Evolutionary conservation across 2,329 filamentous ascomycete species (phyloP).

Genomic region (Hymenoscyphus fructigenus): DNA sequence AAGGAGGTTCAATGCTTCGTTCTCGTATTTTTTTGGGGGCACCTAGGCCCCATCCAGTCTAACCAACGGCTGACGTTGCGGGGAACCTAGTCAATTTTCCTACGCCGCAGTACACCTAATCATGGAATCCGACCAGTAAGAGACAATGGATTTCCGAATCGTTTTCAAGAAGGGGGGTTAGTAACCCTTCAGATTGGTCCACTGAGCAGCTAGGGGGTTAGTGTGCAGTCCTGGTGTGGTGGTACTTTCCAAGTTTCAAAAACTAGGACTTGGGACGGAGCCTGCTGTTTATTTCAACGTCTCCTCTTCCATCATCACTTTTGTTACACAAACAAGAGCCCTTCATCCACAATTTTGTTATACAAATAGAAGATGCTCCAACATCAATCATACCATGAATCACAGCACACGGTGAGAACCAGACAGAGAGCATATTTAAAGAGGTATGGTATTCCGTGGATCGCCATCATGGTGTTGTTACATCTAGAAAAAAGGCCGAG

Average conservation of each 20-base stretch:
- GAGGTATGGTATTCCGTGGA: conserved; percentile 3
- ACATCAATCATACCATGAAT: not conserved
- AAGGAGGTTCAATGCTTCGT: too few relatives aligned
- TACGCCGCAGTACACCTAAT: not conserved
- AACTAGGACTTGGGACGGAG: not conserved
- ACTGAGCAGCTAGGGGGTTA: not conserved
- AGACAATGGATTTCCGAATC: too few relatives aligned
- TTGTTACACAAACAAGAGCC: not conserved
- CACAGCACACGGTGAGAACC: not conserved
- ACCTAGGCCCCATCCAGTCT: too few relatives aligned
- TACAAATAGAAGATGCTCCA: not conserved
- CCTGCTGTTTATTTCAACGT: not conserved
- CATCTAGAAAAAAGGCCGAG: conserved; percentile 14
- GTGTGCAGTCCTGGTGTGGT: not conserved
- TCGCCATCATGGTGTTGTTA: conserved; percentile 16
- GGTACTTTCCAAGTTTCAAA: not conserved
- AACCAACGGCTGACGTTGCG: too few relatives aligned
- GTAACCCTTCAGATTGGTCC: too few relatives aligned
- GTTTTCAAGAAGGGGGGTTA: too few relatives aligned
- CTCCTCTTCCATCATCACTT: not conserved
- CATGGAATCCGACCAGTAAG: too few relatives aligned
- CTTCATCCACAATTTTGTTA: too few relatives aligned
- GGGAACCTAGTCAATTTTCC: too few relatives aligned
- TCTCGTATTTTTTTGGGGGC: too few relatives aligned
- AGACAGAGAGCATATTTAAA: not conserved